These are phyloP conservation scores for Marasmius fiardii DNA, from an alignment of 1,284 basidiomycete species.

Conservation along the genomic window DNA sequence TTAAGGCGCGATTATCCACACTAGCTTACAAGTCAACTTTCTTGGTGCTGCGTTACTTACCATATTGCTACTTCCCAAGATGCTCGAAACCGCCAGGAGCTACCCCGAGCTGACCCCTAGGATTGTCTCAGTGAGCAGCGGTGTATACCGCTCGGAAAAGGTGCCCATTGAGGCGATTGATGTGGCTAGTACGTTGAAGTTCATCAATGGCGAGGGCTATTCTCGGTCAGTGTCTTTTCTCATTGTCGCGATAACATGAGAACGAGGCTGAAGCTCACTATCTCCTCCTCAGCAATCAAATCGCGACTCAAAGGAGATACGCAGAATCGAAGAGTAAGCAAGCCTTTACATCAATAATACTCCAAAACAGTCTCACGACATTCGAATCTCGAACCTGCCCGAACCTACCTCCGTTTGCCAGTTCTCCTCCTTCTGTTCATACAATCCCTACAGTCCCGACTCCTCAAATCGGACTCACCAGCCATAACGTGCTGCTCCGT, in stretches of 20 bases:
- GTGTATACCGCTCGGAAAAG: constrained; percentile 28
- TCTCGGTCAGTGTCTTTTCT: constrained; percentile 12
- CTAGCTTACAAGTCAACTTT: constrained; percentile 41
- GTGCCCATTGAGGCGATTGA: constrained; percentile 24
- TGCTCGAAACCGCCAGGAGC: constrained; percentile 32
- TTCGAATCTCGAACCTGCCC: too few species aligned
- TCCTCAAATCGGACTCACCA: too few species aligned
- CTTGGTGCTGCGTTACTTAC: constrained; percentile 35
- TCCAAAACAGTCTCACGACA: constrained; percentile 41
- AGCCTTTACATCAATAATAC: constrained; percentile 24
- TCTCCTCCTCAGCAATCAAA: not conserved
- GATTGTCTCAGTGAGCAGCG: constrained; percentile 36
- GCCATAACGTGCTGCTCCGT: constrained; percentile 33
- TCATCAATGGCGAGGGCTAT: constrained; percentile 27
- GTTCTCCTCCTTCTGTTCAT: too few species aligned
- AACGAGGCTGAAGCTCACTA: not conserved
- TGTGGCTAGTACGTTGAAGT: constrained; percentile 24
- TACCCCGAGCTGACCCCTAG: constrained; percentile 25
- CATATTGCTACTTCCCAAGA: constrained; percentile 37
- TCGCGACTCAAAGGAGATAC: not conserved
- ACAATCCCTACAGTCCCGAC: constrained; percentile 33
- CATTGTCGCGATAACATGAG: not conserved
- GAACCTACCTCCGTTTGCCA: too few species aligned
- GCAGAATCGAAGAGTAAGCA: constrained; percentile 31
- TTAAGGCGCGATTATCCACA: not conserved